phyloP scores from a whole-genome alignment of 768 basidiomycete species.

The Termitomyces sp. region DNA sequence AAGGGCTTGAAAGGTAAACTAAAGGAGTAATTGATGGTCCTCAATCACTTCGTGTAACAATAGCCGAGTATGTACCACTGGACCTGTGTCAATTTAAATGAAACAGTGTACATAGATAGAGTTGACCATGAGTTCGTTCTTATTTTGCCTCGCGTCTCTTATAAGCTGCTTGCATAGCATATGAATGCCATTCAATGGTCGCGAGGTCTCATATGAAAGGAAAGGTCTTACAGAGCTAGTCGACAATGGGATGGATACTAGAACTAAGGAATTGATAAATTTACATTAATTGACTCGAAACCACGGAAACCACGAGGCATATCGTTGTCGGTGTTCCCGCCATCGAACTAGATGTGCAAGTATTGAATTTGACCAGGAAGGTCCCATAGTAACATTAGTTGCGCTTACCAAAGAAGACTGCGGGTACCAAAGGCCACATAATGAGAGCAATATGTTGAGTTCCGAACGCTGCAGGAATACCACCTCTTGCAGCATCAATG shows the following conservation, averaged over 20 bases:
- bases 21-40: no score
- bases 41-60: no score
- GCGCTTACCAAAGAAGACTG: constrained; percentile 49
- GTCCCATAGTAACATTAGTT: background rate
- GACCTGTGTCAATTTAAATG: no score
- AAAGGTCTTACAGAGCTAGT: no score
- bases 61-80: no score
- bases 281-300: background rate
- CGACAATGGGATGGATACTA: background rate
- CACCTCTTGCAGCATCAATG: constrained; percentile 41
- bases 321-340: background rate
- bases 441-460: constrained; percentile 64
- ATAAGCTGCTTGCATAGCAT: no score
- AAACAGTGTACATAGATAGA: no score
- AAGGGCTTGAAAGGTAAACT: no score
- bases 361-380: background rate
- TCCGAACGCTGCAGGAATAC: constrained; percentile 51
- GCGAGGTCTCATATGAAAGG: no score
- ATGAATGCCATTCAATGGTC: no score
- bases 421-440: constrained; percentile 57
- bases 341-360: background rate
- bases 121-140: no score
- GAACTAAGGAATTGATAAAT: background rate
- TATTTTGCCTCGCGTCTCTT: no score
- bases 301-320: background rate